Evolutionary conservation across 768 basidiomycete genomes (phyloP).

Genomic region (Hygrophorus russula): DNA sequence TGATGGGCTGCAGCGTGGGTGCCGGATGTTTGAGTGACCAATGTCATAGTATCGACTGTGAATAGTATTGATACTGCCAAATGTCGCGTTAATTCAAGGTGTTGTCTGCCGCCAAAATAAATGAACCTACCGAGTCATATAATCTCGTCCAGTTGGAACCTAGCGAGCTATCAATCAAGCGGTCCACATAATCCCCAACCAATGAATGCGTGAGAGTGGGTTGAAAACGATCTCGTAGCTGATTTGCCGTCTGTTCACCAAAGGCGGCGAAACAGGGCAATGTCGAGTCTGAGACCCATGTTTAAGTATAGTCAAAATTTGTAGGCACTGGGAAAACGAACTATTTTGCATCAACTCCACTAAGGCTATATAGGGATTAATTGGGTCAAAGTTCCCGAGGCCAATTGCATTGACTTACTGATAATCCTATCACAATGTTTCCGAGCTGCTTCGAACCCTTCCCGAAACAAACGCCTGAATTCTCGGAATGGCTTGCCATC

Average conservation of each 20-base stretch:
- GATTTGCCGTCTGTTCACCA: slow-evolving; percentile 82
- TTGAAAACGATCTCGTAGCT: slow-evolving; percentile 89
- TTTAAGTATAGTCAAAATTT: not conserved
- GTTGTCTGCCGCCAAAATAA: not conserved
- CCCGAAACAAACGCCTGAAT: slow-evolving; percentile 80
- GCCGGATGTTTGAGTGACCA: too few relatives aligned
- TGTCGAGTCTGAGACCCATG: slow-evolving; percentile 51
- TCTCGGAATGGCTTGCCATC: slow-evolving; percentile 66
- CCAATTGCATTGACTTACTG: slow-evolving; percentile 38
- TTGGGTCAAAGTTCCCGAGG: slow-evolving; percentile 1
- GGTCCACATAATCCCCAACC: slow-evolving; percentile 83
- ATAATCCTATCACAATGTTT: slow-evolving; percentile 97
- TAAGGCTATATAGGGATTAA: slow-evolving; percentile 28
- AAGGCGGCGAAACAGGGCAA: slow-evolving; percentile 86
- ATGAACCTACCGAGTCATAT: slow-evolving; percentile 75
- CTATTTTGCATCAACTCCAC: slow-evolving; percentile 99
- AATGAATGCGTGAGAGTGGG: slow-evolving; percentile 76
- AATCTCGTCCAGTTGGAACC: slow-evolving; percentile 92
- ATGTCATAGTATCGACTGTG: slow-evolving; percentile 68
- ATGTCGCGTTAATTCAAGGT: slow-evolving; percentile 1
- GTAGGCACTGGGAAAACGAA: slow-evolving; percentile 16
- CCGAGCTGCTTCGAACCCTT: slow-evolving; percentile 87
- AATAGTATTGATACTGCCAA: slow-evolving; percentile 83
- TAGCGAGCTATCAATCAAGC: slow-evolving; percentile 79
- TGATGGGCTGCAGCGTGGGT: not conserved